Evolutionary conservation across 768 basidiomycete species (phyloP).

Genomic region (Crassisporium funariophilum): DNA sequence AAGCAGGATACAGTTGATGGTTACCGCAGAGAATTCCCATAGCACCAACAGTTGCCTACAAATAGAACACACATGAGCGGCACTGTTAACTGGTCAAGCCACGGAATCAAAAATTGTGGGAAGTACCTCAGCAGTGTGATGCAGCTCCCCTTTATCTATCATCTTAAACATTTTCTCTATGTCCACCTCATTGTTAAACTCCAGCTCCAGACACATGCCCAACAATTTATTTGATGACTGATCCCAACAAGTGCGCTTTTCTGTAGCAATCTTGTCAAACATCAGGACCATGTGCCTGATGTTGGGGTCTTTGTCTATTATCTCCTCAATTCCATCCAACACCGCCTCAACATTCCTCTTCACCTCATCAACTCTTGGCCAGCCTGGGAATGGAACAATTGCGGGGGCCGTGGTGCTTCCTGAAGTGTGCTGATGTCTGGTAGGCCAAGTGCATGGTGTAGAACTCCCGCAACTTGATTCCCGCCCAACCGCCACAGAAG

Average conservation of each 20-base stretch:
- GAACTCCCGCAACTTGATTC: slow-evolving; percentile 22
- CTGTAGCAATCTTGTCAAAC: slow-evolving; percentile 29
- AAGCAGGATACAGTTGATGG: slow-evolving; percentile 24
- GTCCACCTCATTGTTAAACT: slow-evolving; percentile 19
- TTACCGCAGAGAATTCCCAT: slow-evolving; percentile 27
- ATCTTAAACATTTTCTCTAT: slow-evolving; percentile 21
- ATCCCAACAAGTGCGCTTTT: slow-evolving; percentile 27
- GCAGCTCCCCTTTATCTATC: slow-evolving; percentile 14
- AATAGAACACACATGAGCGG: no score
- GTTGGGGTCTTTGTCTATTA: not conserved
- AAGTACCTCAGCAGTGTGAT: slow-evolving; percentile 21
- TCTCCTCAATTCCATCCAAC: not conserved
- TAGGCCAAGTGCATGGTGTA: slow-evolving; percentile 19
- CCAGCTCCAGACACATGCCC: slow-evolving; percentile 27
- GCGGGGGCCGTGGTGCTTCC: slow-evolving; percentile 15
- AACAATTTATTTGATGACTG: slow-evolving; percentile 22
- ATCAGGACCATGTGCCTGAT: slow-evolving; percentile 25
- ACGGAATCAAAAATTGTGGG: not conserved
- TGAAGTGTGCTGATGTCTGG: slow-evolving; percentile 18
- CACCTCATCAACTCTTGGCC: slow-evolving; percentile 7
- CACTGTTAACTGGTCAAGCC: not conserved
- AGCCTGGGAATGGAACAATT: slow-evolving; percentile 11
- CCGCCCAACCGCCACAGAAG: slow-evolving; percentile 26
- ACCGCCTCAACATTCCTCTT: not conserved
- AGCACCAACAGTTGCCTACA: slow-evolving; percentile 29